These are phyloP conservation scores for Hypoxylon rubiginosum DNA, from an alignment of 2,329 filamentous ascomycete genomes.

Conservation along the genomic window DNA sequence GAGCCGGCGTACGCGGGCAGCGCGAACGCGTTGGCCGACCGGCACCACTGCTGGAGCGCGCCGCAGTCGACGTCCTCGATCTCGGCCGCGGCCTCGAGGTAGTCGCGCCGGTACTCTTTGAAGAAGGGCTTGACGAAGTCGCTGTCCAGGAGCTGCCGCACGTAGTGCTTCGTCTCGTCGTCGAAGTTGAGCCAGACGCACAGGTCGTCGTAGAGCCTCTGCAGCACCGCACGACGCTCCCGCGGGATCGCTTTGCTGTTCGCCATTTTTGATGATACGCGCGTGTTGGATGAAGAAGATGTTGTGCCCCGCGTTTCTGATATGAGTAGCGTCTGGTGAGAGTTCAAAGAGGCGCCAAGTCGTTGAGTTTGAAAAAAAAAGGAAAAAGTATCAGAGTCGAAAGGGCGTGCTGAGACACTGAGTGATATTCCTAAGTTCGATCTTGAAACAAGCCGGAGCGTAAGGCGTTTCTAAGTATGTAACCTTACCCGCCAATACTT, in stretches of 20 bases:
- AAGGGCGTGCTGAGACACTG: neutral
- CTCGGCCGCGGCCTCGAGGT: constrained; percentile 42
- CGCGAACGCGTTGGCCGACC: constrained; percentile 39
- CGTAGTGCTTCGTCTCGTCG: constrained; percentile 36
- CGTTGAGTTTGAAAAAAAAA: too few species aligned
- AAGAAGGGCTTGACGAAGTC: constrained; percentile 48
- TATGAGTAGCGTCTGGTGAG: neutral
- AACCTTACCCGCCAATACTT: neutral
- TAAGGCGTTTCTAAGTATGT: neutral
- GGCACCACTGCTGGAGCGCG: constrained; percentile 40
- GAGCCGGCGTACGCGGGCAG: constrained; percentile 32
- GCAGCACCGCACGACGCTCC: constrained; percentile 38
- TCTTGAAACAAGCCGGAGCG: neutral
- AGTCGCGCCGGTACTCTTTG: constrained; percentile 47
- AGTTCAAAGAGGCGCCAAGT: neutral
- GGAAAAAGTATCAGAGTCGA: neutral
- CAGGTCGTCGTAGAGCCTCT: constrained; percentile 43
- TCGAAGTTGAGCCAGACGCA: constrained; percentile 46
- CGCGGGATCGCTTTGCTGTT: constrained; percentile 36
- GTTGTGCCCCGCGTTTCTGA: too few species aligned
- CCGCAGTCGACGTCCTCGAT: constrained; percentile 40
- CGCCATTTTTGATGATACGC: constrained; percentile 22
- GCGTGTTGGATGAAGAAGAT: too few species aligned
- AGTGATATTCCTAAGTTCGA: neutral
- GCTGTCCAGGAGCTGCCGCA: constrained; percentile 42